These are phyloP conservation scores for Knufia fluminis DNA, from an alignment of 2,329 filamentous ascomycete species.

Conservation along the genomic window DNA sequence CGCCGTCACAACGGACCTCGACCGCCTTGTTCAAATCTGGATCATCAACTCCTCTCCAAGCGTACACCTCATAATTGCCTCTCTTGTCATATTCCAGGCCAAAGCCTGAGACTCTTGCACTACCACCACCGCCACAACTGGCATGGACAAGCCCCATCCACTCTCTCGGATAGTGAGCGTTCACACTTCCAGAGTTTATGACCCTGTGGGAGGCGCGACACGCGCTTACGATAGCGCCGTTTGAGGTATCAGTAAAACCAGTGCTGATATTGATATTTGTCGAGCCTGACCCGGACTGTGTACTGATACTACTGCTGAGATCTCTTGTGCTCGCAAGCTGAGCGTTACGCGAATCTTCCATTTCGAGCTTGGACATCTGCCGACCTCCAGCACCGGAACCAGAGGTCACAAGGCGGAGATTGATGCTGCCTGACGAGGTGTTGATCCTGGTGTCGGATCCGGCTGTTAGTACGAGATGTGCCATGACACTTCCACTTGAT, in stretches of 20 bases:
- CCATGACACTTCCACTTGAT: conserved; percentile 6
- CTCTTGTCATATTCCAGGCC: conserved; percentile 20
- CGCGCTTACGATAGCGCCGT: conserved; percentile 6
- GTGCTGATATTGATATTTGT: not conserved
- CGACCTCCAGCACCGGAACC: not conserved
- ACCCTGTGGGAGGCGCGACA: not conserved
- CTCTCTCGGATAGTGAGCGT: conserved; percentile 24
- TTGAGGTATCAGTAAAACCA: conserved; percentile 3
- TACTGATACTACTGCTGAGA: conserved; percentile 2
- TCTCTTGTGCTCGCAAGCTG: not conserved
- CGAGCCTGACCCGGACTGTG: conserved; percentile 4
- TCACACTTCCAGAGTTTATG: conserved; percentile 21
- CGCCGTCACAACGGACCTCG: conserved; percentile 5
- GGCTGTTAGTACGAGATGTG: conserved; percentile 3
- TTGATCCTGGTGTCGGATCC: conserved; percentile 3
- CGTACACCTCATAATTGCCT: conserved; percentile 15
- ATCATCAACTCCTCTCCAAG: conserved; percentile 11
- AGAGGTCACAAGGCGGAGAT: conserved; percentile 1
- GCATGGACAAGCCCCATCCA: conserved; percentile 27
- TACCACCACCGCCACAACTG: conserved; percentile 13
- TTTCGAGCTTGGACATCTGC: conserved; percentile 5
- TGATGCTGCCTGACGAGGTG: conserved; percentile 4
- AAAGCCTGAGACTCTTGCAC: conserved; percentile 19
- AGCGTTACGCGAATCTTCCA: conserved; percentile 1
- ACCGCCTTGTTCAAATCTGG: conserved; percentile 1